These are phyloP conservation scores for Omphalotus guepiniiformis DNA, from an alignment of 768 basidiomycete species.

Conservation along the genomic window DNA sequence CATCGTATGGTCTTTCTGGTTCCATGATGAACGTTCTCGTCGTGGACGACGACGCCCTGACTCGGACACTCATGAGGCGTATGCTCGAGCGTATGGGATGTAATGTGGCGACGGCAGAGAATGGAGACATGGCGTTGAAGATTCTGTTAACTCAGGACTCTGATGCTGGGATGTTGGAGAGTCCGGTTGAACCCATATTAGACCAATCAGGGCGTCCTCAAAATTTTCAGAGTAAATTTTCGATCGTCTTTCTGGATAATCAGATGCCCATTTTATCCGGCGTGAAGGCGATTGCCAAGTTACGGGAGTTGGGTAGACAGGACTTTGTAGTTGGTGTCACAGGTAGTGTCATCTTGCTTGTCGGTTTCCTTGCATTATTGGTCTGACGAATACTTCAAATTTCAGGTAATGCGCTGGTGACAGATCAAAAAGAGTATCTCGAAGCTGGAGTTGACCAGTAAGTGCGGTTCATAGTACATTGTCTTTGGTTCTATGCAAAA, in stretches of 20 bases:
- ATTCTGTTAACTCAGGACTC: not conserved
- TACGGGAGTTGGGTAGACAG: slow-evolving; percentile 58
- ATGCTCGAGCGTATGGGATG: slow-evolving; percentile 79
- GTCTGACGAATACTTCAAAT: not conserved
- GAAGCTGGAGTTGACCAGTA: slow-evolving; percentile 75
- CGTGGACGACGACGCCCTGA: slow-evolving; percentile 80
- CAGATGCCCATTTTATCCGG: slow-evolving; percentile 86
- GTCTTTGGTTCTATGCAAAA: not conserved
- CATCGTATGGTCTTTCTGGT: slow-evolving; percentile 38
- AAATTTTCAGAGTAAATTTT: slow-evolving; percentile 35
- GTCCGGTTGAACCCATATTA: too few species aligned
- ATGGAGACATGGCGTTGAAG: slow-evolving; percentile 41
- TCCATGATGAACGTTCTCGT: slow-evolving; percentile 63
- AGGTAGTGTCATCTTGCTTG: slow-evolving; percentile 35
- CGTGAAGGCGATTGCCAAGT: slow-evolving; percentile 56
- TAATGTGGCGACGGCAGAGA: slow-evolving; percentile 75
- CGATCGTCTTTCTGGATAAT: slow-evolving; percentile 58
- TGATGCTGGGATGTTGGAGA: not conserved
- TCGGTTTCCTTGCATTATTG: not conserved
- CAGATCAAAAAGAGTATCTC: slow-evolving; percentile 74
- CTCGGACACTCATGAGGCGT: slow-evolving; percentile 76
- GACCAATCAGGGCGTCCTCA: slow-evolving; percentile 12
- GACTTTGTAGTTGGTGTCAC: slow-evolving; percentile 86
- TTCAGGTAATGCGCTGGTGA: slow-evolving; percentile 49
- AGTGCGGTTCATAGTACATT: slow-evolving; percentile 19